These are phyloP conservation scores for Mayamaea pseudoterrestris DNA, from an alignment of 108 stramenopile species.

Conservation along the genomic window DNA sequence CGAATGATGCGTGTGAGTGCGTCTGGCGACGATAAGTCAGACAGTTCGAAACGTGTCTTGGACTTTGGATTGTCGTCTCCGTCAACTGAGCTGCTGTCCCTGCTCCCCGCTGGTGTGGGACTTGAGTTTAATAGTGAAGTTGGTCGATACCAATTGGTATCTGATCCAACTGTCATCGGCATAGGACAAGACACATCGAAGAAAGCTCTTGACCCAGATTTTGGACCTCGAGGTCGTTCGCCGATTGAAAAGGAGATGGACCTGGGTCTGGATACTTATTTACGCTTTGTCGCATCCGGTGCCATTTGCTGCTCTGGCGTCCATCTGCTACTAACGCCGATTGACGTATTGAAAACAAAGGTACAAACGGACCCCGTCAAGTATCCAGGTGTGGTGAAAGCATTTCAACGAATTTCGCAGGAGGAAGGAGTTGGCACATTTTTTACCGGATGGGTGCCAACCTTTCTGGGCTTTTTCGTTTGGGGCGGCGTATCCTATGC, in stretches of 20 bases:
- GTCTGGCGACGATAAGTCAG: slow-evolving; percentile 1
- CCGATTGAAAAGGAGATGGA: slow-evolving; percentile 73
- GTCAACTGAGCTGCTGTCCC: slow-evolving; percentile 45
- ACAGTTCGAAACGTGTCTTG: neutral
- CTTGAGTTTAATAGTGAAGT: slow-evolving; percentile 40
- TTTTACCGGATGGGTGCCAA: slow-evolving; percentile 77
- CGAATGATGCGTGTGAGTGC: too few relatives aligned
- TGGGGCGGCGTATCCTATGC: slow-evolving; percentile 58
- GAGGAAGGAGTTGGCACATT: slow-evolving; percentile 41
- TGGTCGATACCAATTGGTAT: slow-evolving; percentile 39
- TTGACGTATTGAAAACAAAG: slow-evolving; percentile 22
- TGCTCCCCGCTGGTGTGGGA: slow-evolving; percentile 66
- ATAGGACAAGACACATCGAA: slow-evolving; percentile 11
- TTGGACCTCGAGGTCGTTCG: slow-evolving; percentile 72
- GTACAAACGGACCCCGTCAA: slow-evolving; percentile 72
- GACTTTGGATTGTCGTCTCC: slow-evolving; percentile 13
- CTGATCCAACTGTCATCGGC: slow-evolving; percentile 17
- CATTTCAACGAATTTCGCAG: slow-evolving; percentile 47
- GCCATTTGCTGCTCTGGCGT: slow-evolving; percentile 63
- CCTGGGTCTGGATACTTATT: slow-evolving; percentile 36
- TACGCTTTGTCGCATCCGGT: slow-evolving; percentile 59
- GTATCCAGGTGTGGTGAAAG: slow-evolving; percentile 40
- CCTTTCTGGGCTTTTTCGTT: slow-evolving; percentile 69
- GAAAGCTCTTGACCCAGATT: slow-evolving; percentile 57
- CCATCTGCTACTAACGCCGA: slow-evolving; percentile 61